A percentile compares a stretch with the other conserved stretches of the same genome.
phyloP scores from a whole-genome alignment of 148 eudicot genomes.

The Beta vulgaris region DNA sequence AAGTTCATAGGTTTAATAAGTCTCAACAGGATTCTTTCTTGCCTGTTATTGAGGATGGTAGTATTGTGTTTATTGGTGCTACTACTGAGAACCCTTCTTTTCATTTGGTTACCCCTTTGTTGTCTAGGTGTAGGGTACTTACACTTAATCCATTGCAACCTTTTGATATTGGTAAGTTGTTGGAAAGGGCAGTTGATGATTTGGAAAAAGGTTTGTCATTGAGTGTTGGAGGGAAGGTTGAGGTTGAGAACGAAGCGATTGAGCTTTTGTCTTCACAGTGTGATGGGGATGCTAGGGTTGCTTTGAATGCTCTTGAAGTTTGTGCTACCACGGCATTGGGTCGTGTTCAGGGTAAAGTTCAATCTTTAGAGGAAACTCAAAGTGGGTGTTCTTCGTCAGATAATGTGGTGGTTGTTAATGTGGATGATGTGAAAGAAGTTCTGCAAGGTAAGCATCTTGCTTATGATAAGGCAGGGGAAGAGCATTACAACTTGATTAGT shows the following conservation, averaged over 20 bases:
- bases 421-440: conserved; percentile 66
- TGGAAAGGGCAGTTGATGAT: conserved; percentile 54
- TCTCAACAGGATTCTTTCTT: conserved; percentile 81
- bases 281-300: conserved; percentile 91
- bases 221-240: conserved; percentile 36
- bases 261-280: conserved; percentile 53
- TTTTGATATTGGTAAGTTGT: conserved; percentile 32
- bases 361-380: not conserved
- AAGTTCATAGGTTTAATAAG: conserved; percentile 89
- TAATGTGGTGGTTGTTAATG: conserved; percentile 26
- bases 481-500: conserved; percentile 78
- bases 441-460: conserved; percentile 80
- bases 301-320: conserved; percentile 68
- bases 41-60: conserved; percentile 93
- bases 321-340: conserved; percentile 53
- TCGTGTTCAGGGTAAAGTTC: conserved; percentile 16
- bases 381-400: not conserved
- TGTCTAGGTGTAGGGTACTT: conserved; percentile 77
- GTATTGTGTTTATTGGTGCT: conserved; percentile 79
- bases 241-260: conserved; percentile 47
- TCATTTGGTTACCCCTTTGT: conserved; percentile 77
- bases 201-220: conserved; percentile 40
- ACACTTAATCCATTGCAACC: conserved; percentile 49
- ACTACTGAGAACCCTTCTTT: conserved; percentile 95
- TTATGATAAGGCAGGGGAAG: conserved; percentile 78